phyloP scores from a whole-genome alignment of 2,329 filamentous ascomycete genomes.

The Cytospora mali region DNA sequence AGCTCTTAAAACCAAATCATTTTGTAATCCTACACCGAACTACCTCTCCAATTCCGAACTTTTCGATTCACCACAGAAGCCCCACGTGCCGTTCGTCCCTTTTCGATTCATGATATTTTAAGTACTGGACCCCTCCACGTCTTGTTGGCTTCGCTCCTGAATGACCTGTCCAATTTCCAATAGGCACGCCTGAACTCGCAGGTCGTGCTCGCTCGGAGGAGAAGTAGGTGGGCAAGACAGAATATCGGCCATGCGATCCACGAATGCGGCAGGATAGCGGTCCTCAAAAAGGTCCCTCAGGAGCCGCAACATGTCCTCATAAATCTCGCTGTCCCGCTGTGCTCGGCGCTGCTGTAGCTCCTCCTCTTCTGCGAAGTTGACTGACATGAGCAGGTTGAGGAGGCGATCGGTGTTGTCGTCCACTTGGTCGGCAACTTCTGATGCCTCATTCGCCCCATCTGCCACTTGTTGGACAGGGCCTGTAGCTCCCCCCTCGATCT shows the following conservation, averaged over 20 bases:
- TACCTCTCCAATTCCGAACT: constrained; percentile 1
- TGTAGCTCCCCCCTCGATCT: constrained; percentile 16
- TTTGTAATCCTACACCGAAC: constrained; percentile 24
- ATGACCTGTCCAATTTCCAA: constrained; percentile 16
- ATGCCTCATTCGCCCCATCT: constrained; percentile 11
- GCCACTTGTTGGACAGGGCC: constrained; percentile 27
- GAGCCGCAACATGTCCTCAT: constrained; percentile 4
- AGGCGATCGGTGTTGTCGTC: constrained; percentile 16
- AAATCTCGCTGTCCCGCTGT: constrained; percentile 4
- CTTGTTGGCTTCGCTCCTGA: not conserved
- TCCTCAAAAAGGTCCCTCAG: constrained; percentile 8
- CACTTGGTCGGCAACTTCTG: constrained; percentile 22
- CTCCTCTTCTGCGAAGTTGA: constrained; percentile 12
- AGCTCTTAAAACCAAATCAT: constrained; percentile 22
- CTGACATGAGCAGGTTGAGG: constrained; percentile 16
- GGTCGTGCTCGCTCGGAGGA: constrained; percentile 15
- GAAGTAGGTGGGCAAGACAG: constrained; percentile 13
- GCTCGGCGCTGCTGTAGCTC: constrained; percentile 18
- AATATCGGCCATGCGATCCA: constrained; percentile 20
- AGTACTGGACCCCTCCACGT: not conserved
- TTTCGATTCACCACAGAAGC: not conserved
- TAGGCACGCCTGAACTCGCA: constrained; percentile 16
- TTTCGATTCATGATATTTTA: not conserved
- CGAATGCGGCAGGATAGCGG: constrained; percentile 9
- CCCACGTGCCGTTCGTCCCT: not conserved